phyloP scores from a whole-genome alignment of 2,329 filamentous ascomycete species.

The Trichophaea hybrida region DNA sequence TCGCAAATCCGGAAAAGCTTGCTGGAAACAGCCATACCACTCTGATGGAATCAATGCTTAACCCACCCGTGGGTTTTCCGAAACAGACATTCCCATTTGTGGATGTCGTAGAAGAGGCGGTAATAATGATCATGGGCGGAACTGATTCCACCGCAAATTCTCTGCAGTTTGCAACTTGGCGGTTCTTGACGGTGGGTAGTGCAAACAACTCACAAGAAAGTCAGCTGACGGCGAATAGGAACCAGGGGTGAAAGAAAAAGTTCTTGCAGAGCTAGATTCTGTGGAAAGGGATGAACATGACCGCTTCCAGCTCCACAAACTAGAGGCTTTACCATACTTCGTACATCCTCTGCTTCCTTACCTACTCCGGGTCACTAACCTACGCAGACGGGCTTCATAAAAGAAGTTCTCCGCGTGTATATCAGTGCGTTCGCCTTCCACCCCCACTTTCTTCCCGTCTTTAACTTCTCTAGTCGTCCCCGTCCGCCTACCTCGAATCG shows the following conservation, averaged over 20 bases:
- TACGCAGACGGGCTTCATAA: not conserved
- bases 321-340: not conserved
- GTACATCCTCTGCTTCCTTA: not conserved
- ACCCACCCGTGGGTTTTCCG: not conserved
- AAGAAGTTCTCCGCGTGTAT: not conserved
- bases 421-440: conserved; percentile 10
- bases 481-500: conserved; percentile 1
- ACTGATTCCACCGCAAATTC: not conserved
- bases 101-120: not conserved
- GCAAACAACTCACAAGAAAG: too few species aligned
- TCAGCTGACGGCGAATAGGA: too few species aligned
- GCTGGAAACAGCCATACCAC: too few species aligned
- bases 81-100: not conserved
- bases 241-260: not conserved
- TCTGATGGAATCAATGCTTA: too few species aligned
- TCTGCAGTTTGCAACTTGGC: not conserved
- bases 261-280: not conserved
- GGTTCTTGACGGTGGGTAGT: not conserved
- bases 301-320: not conserved
- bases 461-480: not conserved
- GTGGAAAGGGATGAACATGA: not conserved
- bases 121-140: not conserved
- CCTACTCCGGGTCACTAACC: not conserved
- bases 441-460: not conserved
- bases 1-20: too few species aligned